phyloP scores from a whole-genome alignment of 495 filamentous ascomycete species.

The Cladorrhinum samala region DNA sequence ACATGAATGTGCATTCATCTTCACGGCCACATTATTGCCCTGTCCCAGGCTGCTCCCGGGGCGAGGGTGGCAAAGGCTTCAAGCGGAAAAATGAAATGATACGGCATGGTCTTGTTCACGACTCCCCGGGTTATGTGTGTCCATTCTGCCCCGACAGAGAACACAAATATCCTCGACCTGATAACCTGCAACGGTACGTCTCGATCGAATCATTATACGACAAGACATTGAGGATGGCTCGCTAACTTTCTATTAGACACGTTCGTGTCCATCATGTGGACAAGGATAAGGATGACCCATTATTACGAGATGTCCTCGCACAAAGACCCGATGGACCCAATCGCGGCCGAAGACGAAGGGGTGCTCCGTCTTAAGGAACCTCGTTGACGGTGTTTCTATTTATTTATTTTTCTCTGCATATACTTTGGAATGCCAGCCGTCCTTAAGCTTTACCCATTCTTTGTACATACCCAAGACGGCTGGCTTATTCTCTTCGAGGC shows the following conservation, averaged over 20 bases:
- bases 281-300: constrained; percentile 77
- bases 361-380: too few species aligned
- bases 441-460: neutral
- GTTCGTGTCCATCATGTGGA: constrained; percentile 85
- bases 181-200: constrained; percentile 89
- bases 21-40: constrained; percentile 88
- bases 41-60: constrained; percentile 69
- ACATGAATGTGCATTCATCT: constrained; percentile 92
- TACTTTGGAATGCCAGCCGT: neutral
- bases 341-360: constrained; percentile 71
- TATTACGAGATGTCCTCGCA: constrained; percentile 69
- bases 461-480: neutral
- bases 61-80: constrained; percentile 85
- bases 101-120: constrained; percentile 88
- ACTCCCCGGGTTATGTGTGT: constrained; percentile 93
- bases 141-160: constrained; percentile 94
- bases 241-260: constrained; percentile 49
- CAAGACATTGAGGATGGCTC: too few species aligned
- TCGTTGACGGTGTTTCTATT: too few species aligned
- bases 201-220: neutral
- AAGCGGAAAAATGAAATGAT: constrained; percentile 99
- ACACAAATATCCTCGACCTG: constrained; percentile 93
- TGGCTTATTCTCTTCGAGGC: neutral
- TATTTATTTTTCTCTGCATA: neutral
- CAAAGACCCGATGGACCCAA: constrained; percentile 81